Base-by-base conservation (phyloP, 2,329 filamentous ascomycete genomes). In the Colletotrichum sp. region DNA sequence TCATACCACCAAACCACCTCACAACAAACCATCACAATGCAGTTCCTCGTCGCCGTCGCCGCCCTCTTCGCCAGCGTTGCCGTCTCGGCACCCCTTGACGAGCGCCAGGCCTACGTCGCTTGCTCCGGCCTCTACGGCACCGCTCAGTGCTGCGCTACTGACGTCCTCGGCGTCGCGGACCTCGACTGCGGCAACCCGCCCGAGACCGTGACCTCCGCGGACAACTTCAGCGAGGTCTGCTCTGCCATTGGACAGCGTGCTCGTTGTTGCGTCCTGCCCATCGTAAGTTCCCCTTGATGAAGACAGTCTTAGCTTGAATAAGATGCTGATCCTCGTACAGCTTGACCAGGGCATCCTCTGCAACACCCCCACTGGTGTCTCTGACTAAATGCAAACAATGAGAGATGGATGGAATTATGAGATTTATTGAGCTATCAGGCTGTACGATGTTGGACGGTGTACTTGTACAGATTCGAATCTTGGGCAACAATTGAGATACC, bases 71-170 rank as follows among this genome's bases (percentile, higher is more conserved):
- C 77, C 69, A 80, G 82, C 60, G 78, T 81, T 62, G 77, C 79
- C 48, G 77, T 83, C 36, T 80, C 83, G 10, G 80, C 82, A 7
- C 77, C 79, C 61, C 68, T 80, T n/a, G 81, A 82, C 48, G 82
- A 83, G 74, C 84, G 85, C 64, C 83, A 84, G 80, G 77, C 80
- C 8, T 88, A 88, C 71, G 66, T 79, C 10, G 82, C 88, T 56
- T 89, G 88, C 79, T 82, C 82, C 34, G 84, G 83, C 21, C 83
- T 88, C 24, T 88, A 88, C 78, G 81, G 80, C 78, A 85, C 79
- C 36, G 80, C 89, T 5, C 87, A 89, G 78, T 93, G 92, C 87
- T 93, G 92, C 81, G 89, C 91, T 16, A 91, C 91, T 28, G 89
- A 93, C 78, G 87, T 93, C 38, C 88, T 93, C 52, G 88, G 89